Evolutionary conservation across 2,329 filamentous ascomycete genomes (phyloP), one percentile per base, ranked within the genome.

Genomic region (Geosmithia morbida): DNA sequence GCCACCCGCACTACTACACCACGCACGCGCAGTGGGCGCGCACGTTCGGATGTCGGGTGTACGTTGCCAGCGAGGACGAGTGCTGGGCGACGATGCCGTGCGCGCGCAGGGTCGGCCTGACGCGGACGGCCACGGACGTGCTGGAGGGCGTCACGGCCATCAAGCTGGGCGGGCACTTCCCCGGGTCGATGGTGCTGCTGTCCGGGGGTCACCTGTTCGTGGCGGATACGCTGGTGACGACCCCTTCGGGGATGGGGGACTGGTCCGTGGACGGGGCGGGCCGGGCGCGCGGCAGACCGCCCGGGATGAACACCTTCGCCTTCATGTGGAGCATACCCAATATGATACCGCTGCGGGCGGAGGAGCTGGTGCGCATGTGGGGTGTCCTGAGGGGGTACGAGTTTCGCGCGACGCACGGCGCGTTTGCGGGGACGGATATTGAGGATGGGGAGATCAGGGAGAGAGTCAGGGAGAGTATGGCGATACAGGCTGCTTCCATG

Each of bases 251-350:
- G 0, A 49, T 74, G 3, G 60, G 61, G 1, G 52, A 51, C n/a
- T 77, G 72, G 70, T 59, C 61, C 1, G 57, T 59, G 10, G 68
- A 75, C 46, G 58, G 55, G 8, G 17, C 65, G 10, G 66, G 68
- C 1, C 54, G 48, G 0, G 48, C 58, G 41, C 47, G 58, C 39
- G 57, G 69, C 3, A 29, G 41, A 16, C 74, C 72, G 0, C 46
- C 51, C 2, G 70, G 67, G 0, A 58, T 72, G 53, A 77, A 72
- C 54, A 70, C 65, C 14, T 89, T 76, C 57, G 66, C 76, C 1
- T 89, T 88, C 63, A 81, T 87, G 74, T 89, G 83, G 81, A 83
- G 80, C 46, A 81, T 83, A 52, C 81, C 81, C 1, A 86, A 87
- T 59, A 70, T 72, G 75, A 87, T 90, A 17, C 85, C 85, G 0